phyloP scores from a whole-genome alignment of 441 rosid genomes.

The Erodium texanum region DNA sequence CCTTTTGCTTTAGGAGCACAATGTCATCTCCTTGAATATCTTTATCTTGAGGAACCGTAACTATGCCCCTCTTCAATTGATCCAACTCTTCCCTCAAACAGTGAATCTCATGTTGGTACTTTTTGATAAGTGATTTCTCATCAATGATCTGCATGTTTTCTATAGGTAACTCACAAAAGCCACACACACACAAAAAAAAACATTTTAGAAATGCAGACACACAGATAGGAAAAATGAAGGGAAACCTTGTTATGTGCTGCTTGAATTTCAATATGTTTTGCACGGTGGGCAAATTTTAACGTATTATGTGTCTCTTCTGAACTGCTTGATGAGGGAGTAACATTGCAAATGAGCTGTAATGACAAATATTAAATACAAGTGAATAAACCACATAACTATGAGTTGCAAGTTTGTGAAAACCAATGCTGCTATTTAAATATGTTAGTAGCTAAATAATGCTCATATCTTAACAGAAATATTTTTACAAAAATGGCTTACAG shows the following conservation, averaged over 20 bases:
- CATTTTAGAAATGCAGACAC: background rate
- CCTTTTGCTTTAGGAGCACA: conserved; percentile 85
- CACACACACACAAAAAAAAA: background rate
- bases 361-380: conserved; percentile 20
- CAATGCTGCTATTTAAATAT: background rate
- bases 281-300: background rate
- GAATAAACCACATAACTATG: conserved; percentile 9
- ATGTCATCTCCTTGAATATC: conserved; percentile 63
- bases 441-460: background rate
- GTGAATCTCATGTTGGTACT: conserved; percentile 64
- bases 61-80: conserved; percentile 56
- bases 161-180: conserved; percentile 4
- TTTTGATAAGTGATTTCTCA: conserved; percentile 68
- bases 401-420: background rate
- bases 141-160: conserved; percentile 52
- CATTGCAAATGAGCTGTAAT: conserved; percentile 71
- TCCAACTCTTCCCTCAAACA: conserved; percentile 62
- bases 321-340: conserved; percentile 73
- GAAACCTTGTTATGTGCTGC: conserved; percentile 60
- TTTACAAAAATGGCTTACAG: conserved; percentile 37
- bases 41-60: conserved; percentile 21
- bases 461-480: conserved; percentile 9
- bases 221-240: conserved; percentile 3
- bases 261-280: conserved; percentile 51
- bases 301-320: conserved; percentile 47